Evolutionary conservation across 2,329 filamentous ascomycete genomes (phyloP).

Genomic region (Cryphonectria parasitica): DNA sequence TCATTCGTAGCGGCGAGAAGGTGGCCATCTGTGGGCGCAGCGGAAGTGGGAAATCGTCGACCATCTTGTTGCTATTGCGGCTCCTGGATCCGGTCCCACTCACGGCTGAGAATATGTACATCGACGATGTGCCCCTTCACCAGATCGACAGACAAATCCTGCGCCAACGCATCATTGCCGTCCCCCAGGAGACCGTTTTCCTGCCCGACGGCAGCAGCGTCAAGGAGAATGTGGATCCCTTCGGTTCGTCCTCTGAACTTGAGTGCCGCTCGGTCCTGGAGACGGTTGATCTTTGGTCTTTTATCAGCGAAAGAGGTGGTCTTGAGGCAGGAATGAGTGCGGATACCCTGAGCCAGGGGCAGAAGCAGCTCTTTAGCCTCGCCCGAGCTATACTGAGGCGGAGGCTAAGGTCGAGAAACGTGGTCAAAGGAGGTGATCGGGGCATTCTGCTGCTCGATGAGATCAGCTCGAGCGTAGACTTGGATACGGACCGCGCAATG

Average conservation of each 20-base stretch:
- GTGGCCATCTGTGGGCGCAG: conserved; percentile 41
- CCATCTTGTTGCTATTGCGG: conserved; percentile 45
- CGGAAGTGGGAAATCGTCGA: conserved; percentile 43
- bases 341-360: conserved; percentile 54
- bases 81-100: conserved; percentile 40
- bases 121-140: conserved; percentile 40
- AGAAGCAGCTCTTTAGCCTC: conserved; percentile 41
- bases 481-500: conserved; percentile 47
- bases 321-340: conserved; percentile 42
- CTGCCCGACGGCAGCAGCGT: conserved; percentile 43
- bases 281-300: conserved; percentile 32
- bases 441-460: conserved; percentile 47
- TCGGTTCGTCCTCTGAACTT: conserved; percentile 27
- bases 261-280: conserved; percentile 35
- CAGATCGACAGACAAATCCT: conserved; percentile 40
- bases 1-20: conserved; percentile 38
- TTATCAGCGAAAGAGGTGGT: conserved; percentile 35
- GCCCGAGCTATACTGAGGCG: conserved; percentile 17
- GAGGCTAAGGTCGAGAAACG: not conserved
- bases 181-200: conserved; percentile 50
- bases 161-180: conserved; percentile 44
- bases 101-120: conserved; percentile 35
- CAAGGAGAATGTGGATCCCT: conserved; percentile 40
- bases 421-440: conserved; percentile 24
- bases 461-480: conserved; percentile 48